Conservation (phyloP, 2,329 filamentous ascomycete genomes). For the Hyphodiscus sp. region DNA sequence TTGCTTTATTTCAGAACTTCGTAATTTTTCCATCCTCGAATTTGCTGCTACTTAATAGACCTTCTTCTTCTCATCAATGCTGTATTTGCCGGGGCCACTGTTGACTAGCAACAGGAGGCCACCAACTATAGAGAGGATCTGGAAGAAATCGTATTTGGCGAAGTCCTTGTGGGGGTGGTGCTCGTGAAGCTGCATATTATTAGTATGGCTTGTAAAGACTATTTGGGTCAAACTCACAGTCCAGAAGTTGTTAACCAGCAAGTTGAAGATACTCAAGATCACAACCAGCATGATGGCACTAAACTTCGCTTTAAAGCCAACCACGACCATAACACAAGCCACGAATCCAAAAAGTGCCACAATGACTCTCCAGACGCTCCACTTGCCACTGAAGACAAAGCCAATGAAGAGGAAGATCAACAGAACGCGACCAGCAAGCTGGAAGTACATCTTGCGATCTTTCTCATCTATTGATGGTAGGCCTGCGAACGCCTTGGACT, state of each 20-base stretch:
- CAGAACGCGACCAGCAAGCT: conserved; percentile 89
- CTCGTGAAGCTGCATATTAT: conserved; percentile 67
- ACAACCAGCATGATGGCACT: conserved; percentile 93
- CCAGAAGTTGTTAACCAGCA: conserved; percentile 99
- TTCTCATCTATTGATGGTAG: conserved; percentile 94
- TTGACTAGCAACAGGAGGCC: conserved; percentile 95
- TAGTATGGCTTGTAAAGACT: conserved; percentile 17
- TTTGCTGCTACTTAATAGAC: conserved; percentile 62
- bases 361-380: conserved; percentile 80
- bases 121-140: conserved; percentile 96
- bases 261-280: conserved; percentile 92
- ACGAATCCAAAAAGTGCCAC: conserved; percentile 81
- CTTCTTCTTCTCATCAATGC: conserved; percentile 99
- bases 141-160: conserved; percentile 99
- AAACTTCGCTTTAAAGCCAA: conserved; percentile 99
- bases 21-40: conserved; percentile 3
- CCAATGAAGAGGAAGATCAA: conserved; percentile 97
- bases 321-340: conserved; percentile 96
- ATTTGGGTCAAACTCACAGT: conserved; percentile 58
- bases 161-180: conserved; percentile 99
- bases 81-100: conserved; percentile 96
- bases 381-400: conserved; percentile 91
- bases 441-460: conserved; percentile 99
- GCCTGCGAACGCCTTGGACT: conserved; percentile 93
- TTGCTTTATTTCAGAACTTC: conserved; percentile 17